phyloP scores from a whole-genome alignment of 257 asterid genomes.

The Dorcoceras hygrometricum region DNA sequence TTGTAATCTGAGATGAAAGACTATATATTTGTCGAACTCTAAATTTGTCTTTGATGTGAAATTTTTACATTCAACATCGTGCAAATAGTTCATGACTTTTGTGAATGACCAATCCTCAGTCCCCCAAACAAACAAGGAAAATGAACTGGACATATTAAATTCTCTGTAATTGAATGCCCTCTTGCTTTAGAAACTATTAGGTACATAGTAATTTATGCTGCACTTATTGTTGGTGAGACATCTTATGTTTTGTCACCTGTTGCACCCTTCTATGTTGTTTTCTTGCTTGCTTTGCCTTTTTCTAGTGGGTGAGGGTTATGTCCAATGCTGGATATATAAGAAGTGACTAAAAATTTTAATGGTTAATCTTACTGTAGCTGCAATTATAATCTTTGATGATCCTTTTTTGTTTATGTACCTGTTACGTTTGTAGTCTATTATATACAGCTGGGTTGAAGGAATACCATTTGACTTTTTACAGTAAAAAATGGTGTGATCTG shows the following conservation, averaged over 20 bases:
- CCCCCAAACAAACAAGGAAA: constrained; percentile 2
- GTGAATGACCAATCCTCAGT: constrained; percentile 1
- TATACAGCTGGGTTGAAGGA: neutral
- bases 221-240: no score
- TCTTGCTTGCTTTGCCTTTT: neutral
- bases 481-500: constrained; percentile 2
- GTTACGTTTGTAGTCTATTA: no score
- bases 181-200: constrained; percentile 18
- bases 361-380: no score
- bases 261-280: neutral
- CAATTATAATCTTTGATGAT: no score
- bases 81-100: neutral
- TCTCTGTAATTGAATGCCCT: constrained; percentile 7
- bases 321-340: no score
- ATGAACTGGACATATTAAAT: constrained; percentile 1
- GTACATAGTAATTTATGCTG: neutral
- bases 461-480: constrained; percentile 8
- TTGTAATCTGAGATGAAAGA: constrained; percentile 9
- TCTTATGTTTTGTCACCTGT: no score
- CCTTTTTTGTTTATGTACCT: no score
- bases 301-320: no score
- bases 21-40: constrained; percentile 16
- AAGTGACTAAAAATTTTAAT: no score
- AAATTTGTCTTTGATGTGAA: constrained; percentile 6
- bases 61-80: constrained; percentile 4